Conservation (phyloP, 345 rosid genomes). For the Sisymbrium altissimum region DNA sequence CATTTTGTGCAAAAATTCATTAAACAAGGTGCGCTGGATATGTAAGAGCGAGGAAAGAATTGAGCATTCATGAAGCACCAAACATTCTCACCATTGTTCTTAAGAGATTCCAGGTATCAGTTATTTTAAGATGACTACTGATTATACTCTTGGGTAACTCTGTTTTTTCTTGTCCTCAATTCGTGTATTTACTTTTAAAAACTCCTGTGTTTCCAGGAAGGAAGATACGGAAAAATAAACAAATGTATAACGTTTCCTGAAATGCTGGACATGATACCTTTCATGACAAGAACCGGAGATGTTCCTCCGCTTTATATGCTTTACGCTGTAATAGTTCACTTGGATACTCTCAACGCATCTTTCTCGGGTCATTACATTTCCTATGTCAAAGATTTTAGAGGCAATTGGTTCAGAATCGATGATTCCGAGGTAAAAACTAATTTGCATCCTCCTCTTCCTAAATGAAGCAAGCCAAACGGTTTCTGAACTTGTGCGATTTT, state of each 20-base stretch:
- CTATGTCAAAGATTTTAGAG: constrained; percentile 65
- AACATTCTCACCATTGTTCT: constrained; percentile 84
- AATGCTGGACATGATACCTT: constrained; percentile 78
- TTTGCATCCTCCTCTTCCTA: not conserved
- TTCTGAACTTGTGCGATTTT: not conserved
- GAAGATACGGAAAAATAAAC: constrained; percentile 72
- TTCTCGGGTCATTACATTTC: constrained; percentile 85
- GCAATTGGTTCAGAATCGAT: constrained; percentile 76
- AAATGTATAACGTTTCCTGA: constrained; percentile 79
- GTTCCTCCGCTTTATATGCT: constrained; percentile 75
- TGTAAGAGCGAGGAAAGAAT: constrained; percentile 74
- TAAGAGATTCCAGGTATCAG: constrained; percentile 76
- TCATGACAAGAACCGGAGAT: constrained; percentile 67
- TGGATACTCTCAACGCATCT: constrained; percentile 78
- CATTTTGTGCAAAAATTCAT: not conserved
- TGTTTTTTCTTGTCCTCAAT: not conserved
- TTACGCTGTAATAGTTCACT: constrained; percentile 78
- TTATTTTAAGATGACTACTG: not conserved
- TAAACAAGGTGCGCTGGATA: constrained; percentile 65
- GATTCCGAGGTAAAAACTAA: constrained; percentile 57
- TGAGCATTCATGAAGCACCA: constrained; percentile 81
- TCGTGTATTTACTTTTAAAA: not conserved
- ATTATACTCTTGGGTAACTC: not conserved
- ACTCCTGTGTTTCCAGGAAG: constrained; percentile 49
- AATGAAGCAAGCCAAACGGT: not conserved